Percentiles rank a stretch among this genome's conserved stretches.
These are phyloP conservation scores for Malus fusca DNA, from an alignment of 306 rosid genomes.

Conservation along the genomic window DNA sequence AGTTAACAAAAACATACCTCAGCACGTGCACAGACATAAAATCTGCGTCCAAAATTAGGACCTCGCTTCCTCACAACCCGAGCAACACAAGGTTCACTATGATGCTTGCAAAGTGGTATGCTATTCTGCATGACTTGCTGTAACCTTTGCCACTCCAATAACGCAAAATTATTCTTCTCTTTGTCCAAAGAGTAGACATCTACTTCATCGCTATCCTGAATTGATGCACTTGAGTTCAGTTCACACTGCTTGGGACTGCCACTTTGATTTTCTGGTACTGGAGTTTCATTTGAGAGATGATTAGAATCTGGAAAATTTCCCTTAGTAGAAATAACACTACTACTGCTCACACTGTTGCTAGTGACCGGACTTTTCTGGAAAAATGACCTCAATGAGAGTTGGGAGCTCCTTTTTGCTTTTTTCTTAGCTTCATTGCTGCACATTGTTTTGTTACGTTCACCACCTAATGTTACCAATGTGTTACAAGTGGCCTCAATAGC, in stretches of 20 bases:
- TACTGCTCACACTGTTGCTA: constrained; percentile 19
- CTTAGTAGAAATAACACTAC: constrained; percentile 18
- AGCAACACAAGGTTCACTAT: constrained; percentile 70
- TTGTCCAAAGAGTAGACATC: constrained; percentile 30
- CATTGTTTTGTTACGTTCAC: constrained; percentile 17
- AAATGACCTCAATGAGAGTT: constrained; percentile 67
- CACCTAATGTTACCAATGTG: constrained; percentile 9
- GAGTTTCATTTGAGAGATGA: constrained; percentile 30
- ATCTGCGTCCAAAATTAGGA: constrained; percentile 76
- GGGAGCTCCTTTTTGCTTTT: constrained; percentile 58
- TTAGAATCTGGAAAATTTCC: constrained; percentile 33
- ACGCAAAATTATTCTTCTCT: constrained; percentile 50
- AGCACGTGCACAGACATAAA: constrained; percentile 69
- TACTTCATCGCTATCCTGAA: constrained; percentile 32
- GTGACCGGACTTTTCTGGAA: constrained; percentile 44
- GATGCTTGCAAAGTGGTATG: constrained; percentile 88
- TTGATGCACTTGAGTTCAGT: constrained; percentile 24
- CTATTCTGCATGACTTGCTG: constrained; percentile 83
- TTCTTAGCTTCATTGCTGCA: constrained; percentile 38
- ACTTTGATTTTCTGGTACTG: constrained; percentile 19
- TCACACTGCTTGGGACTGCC: constrained; percentile 25
- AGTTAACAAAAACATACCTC: constrained; percentile 39
- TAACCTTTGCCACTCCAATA: constrained; percentile 86
- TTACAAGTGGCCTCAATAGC: constrained; percentile 19
- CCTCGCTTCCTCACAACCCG: constrained; percentile 90